A percentile compares a stretch with the other conserved stretches of the same genome.
These are phyloP conservation scores for Ehretia macrophylla DNA, from an alignment of 257 asterid species.

Conservation along the genomic window DNA sequence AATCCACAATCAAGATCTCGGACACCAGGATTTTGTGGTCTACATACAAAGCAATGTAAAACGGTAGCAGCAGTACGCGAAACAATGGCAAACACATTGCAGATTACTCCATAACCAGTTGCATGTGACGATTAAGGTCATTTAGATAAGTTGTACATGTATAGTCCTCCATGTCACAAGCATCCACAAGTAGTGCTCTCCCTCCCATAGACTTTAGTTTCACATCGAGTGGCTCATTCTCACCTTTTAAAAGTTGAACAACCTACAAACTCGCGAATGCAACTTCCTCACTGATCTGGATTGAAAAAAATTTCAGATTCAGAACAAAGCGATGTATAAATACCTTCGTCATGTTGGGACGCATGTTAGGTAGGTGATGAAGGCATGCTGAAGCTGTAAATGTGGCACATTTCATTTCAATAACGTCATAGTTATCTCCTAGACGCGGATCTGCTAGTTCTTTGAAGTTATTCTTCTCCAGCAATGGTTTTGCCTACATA, in stretches of 20 bases:
- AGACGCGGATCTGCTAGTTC: constrained; percentile 77
- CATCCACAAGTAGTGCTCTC: constrained; percentile 54
- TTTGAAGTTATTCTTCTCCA: constrained; percentile 59
- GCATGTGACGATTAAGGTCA: constrained; percentile 85
- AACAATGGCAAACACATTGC: constrained; percentile 38
- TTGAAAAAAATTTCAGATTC: not conserved
- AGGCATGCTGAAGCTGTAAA: constrained; percentile 74
- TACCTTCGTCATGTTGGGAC: constrained; percentile 88
- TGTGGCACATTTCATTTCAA: constrained; percentile 73
- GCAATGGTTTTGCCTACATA: constrained; percentile 72
- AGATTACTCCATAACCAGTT: constrained; percentile 75
- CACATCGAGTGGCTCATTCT: constrained; percentile 47
- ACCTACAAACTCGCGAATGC: constrained; percentile 35
- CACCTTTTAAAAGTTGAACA: constrained; percentile 66
- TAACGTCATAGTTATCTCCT: constrained; percentile 42
- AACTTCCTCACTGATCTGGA: not conserved
- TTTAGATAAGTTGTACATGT: constrained; percentile 61
- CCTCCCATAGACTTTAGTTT: constrained; percentile 67
- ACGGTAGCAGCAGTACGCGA: constrained; percentile 51
- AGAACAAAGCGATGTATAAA: not conserved
- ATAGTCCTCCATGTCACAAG: constrained; percentile 81
- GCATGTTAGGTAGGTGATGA: constrained; percentile 75
- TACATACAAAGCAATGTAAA: not conserved
- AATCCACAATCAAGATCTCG: too few relatives aligned
- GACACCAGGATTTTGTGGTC: too few relatives aligned